These are phyloP conservation scores for Cryphonectria japonica DNA, from an alignment of 2,329 filamentous ascomycete genomes.

Conservation along the genomic window DNA sequence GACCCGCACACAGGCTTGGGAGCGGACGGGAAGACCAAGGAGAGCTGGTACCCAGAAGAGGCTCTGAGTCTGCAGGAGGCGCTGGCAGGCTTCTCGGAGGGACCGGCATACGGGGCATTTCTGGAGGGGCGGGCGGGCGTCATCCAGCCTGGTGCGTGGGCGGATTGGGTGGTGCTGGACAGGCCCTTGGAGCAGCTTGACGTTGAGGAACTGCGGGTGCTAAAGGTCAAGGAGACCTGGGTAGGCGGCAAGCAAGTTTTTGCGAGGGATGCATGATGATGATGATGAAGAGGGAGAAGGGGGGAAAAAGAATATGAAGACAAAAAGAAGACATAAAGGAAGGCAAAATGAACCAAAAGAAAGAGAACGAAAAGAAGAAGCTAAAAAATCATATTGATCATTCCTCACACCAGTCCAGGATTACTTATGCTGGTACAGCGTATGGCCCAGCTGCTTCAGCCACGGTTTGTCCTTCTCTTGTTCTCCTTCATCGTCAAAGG, in stretches of 20 bases:
- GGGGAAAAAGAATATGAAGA: background rate
- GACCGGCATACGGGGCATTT: constrained; percentile 62
- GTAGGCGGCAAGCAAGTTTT: constrained; percentile 61
- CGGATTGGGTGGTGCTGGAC: constrained; percentile 74
- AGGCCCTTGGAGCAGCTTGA: constrained; percentile 54
- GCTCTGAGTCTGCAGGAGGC: constrained; percentile 62
- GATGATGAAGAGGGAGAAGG: background rate
- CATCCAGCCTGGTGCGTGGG: constrained; percentile 63
- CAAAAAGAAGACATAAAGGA: background rate
- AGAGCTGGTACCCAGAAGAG: constrained; percentile 65
- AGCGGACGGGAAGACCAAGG: constrained; percentile 45
- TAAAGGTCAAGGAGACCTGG: constrained; percentile 70
- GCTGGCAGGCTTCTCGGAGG: constrained; percentile 63
- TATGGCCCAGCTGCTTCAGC: constrained; percentile 29
- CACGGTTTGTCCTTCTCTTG: constrained; percentile 23
- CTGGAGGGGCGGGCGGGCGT: constrained; percentile 62
- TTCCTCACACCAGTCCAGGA: background rate
- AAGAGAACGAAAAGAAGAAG: background rate
- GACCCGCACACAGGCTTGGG: constrained; percentile 60
- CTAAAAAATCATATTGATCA: background rate
- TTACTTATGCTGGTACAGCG: constrained; percentile 28
- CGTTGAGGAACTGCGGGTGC: constrained; percentile 55
- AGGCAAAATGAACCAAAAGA: background rate
- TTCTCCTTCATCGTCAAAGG: constrained; percentile 28
- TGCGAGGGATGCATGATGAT: constrained; percentile 32